Percentiles rank a stretch among this genome's conserved stretches.
phyloP scores from a whole-genome alignment of 352 stramenopile species.

The Globisporangium rhizosaccharum region DNA sequence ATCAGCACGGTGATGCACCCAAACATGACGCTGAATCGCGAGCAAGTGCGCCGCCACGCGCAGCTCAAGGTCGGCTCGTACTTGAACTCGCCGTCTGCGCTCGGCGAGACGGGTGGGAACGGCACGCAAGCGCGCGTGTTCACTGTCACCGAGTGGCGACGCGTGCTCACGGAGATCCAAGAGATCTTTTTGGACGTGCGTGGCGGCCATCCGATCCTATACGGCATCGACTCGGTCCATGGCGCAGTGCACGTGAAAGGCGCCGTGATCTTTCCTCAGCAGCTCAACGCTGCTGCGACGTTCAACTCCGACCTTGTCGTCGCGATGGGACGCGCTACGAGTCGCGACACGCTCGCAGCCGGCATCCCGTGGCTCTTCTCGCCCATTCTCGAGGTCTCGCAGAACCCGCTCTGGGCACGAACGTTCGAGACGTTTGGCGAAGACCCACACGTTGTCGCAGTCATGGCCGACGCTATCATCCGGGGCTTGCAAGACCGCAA shows the following conservation, averaged over 20 bases:
- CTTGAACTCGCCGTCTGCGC: constrained; percentile 68
- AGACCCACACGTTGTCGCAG: constrained; percentile 77
- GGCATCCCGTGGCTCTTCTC: constrained; percentile 90
- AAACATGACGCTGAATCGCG: constrained; percentile 59
- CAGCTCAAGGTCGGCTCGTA: constrained; percentile 86
- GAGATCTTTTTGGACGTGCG: constrained; percentile 60
- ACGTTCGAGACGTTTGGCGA: constrained; percentile 94
- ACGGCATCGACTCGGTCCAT: constrained; percentile 90
- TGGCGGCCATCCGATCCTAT: constrained; percentile 65
- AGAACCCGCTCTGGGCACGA: constrained; percentile 84
- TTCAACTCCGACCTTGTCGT: constrained; percentile 84
- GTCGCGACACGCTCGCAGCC: constrained; percentile 76
- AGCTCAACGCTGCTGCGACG: constrained; percentile 84
- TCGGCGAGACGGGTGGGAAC: constrained; percentile 23
- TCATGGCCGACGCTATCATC: constrained; percentile 77
- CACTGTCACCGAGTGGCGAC: constrained; percentile 64
- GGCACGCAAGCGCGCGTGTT: constrained; percentile 25
- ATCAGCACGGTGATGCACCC: constrained; percentile 69
- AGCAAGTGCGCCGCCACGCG: constrained; percentile 59
- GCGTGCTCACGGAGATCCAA: constrained; percentile 73
- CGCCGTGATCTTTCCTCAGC: constrained; percentile 81
- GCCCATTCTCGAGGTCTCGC: constrained; percentile 83
- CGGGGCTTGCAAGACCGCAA: constrained; percentile 74
- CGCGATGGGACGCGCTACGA: constrained; percentile 63
- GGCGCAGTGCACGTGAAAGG: constrained; percentile 84